Percentiles rank a stretch among this genome's conserved stretches.
phyloP scores from a whole-genome alignment of 352 stramenopile species.

The Globisporangium viniferum region DNA sequence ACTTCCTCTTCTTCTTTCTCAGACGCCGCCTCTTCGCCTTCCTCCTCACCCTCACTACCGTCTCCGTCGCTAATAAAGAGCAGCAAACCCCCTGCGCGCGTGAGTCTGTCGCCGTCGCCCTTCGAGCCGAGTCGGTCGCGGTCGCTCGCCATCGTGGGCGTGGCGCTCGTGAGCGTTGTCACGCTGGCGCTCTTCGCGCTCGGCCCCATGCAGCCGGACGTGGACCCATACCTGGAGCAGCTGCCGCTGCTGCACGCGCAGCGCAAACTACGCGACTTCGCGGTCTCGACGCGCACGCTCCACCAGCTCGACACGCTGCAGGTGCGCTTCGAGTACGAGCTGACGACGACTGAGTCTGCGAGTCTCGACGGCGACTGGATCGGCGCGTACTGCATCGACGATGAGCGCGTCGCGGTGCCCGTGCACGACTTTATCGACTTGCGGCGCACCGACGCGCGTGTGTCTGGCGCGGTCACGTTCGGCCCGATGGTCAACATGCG shows the following conservation, averaged over 20 bases:
- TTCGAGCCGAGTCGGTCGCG: constrained; percentile 1
- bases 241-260: constrained; percentile 11
- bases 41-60: neutral
- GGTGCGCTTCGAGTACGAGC: constrained; percentile 36
- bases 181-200: constrained; percentile 3
- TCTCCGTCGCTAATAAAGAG: neutral
- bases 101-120: constrained; percentile 2
- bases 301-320: constrained; percentile 30
- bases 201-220: constrained; percentile 4
- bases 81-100: neutral
- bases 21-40: neutral
- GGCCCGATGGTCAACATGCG: constrained; percentile 30
- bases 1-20: neutral
- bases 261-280: constrained; percentile 23
- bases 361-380: constrained; percentile 14
- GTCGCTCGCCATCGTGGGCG: neutral
- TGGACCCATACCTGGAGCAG: constrained; percentile 11
- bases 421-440: constrained; percentile 21
- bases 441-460: neutral
- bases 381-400: constrained; percentile 23
- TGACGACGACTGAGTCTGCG: neutral
- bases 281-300: constrained; percentile 25
- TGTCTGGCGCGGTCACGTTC: constrained; percentile 8
- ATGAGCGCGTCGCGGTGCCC: constrained; percentile 5
- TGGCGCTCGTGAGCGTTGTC: constrained; percentile 16